phyloP scores from a whole-genome alignment of 2,329 filamentous ascomycete species.

The Fusarium compactum region DNA sequence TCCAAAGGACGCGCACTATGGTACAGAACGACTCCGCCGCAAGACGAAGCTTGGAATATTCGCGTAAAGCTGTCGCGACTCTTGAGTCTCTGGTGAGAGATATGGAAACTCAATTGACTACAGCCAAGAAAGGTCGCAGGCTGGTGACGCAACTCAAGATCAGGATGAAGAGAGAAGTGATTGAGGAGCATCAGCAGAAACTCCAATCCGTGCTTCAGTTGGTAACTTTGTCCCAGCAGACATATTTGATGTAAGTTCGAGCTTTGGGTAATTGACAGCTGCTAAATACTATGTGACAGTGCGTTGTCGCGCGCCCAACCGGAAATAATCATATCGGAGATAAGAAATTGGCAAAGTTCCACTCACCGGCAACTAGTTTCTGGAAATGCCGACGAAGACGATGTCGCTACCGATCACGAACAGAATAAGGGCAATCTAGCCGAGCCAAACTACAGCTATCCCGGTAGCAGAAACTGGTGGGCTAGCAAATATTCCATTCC shows the following conservation, averaged over 20 bases:
- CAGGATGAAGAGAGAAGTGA: conserved; percentile 9
- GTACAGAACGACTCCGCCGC: background rate
- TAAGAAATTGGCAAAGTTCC: background rate
- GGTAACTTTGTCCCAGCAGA: conserved; percentile 19
- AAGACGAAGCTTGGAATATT: conserved; percentile 20
- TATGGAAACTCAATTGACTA: conserved; percentile 17
- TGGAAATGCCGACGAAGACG: accelerated
- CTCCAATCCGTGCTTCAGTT: conserved; percentile 17
- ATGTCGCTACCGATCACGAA: accelerated
- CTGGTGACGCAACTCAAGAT: conserved; percentile 1
- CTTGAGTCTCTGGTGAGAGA: conserved; percentile 5
- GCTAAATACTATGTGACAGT: accelerated
- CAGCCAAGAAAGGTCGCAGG: background rate
- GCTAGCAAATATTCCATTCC: background rate
- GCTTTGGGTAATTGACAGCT: accelerated
- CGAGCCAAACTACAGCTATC: accelerated
- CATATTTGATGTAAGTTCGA: conserved; percentile 18
- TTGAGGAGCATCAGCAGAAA: conserved; percentile 15
- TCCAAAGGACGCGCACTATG: background rate
- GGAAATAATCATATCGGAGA: conserved; percentile 3
- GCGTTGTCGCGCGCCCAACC: conserved; percentile 20
- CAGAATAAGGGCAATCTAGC: too few species aligned
- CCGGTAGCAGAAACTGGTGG: too few species aligned
- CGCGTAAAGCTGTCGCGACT: background rate
- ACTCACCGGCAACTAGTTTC: accelerated